Evolutionary conservation across 768 basidiomycete genomes (phyloP).

Genomic region (Russula olivacea): DNA sequence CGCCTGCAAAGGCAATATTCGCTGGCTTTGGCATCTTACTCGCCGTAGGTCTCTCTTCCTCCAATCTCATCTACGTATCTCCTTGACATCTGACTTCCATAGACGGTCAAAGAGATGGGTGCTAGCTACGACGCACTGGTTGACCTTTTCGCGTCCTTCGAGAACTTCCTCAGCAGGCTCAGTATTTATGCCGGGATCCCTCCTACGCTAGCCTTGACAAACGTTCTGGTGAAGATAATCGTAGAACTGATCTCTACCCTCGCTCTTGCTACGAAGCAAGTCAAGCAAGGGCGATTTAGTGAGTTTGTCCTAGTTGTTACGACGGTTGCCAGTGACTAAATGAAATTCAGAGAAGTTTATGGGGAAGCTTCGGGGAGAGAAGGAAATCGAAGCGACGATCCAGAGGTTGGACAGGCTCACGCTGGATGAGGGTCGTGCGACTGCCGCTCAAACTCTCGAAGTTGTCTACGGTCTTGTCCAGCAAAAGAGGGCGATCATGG

Average conservation of each 20-base stretch:
- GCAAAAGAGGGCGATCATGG: background rate
- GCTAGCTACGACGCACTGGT: background rate
- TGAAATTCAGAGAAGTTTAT: background rate
- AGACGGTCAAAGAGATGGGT: background rate
- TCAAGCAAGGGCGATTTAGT: constrained; percentile 4
- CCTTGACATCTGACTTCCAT: background rate
- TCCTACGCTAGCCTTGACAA: background rate
- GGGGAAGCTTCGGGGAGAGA: constrained; percentile 5
- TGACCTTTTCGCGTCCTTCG: constrained; percentile 4
- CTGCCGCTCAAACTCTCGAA: background rate
- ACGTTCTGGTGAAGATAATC: background rate
- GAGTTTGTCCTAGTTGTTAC: background rate
- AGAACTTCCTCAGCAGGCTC: background rate
- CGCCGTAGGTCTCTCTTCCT: background rate
- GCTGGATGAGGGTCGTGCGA: background rate
- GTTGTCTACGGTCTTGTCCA: background rate
- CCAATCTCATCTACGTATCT: background rate
- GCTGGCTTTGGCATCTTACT: background rate
- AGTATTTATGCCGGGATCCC: background rate
- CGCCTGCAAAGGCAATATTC: background rate
- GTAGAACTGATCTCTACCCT: background rate
- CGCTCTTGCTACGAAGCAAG: constrained; percentile 5
- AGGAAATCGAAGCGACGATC: background rate
- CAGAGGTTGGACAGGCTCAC: constrained; percentile 1
- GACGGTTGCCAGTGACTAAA: background rate